phyloP scores from a whole-genome alignment of 2,329 filamentous ascomycete species.

The Niveomyces coronatus region DNA sequence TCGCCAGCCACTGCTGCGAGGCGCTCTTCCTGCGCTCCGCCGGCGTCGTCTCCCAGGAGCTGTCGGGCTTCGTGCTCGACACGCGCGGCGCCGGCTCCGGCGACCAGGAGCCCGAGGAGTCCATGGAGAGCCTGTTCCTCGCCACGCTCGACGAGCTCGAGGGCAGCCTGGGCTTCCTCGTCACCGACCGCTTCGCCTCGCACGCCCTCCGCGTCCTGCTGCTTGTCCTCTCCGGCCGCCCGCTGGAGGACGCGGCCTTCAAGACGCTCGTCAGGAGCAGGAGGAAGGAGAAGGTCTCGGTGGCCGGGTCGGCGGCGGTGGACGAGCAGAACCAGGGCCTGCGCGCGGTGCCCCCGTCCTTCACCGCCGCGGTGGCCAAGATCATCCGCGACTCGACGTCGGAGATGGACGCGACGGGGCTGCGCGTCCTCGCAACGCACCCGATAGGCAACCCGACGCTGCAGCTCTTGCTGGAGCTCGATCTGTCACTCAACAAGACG shows the following conservation, averaged over 20 bases:
- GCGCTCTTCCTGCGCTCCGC: conserved; percentile 80
- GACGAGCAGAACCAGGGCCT: conserved; percentile 33
- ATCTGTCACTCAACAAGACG: conserved; percentile 62
- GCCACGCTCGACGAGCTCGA: conserved; percentile 81
- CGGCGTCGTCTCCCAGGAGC: conserved; percentile 65
- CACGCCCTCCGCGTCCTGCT: conserved; percentile 82
- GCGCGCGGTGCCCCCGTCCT: conserved; percentile 65
- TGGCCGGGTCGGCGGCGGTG: conserved; percentile 42
- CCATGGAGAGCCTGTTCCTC: conserved; percentile 80
- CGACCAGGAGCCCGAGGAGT: conserved; percentile 40
- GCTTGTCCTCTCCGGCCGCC: conserved; percentile 73
- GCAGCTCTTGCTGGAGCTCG: conserved; percentile 81
- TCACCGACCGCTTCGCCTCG: conserved; percentile 84
- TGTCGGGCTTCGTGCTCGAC: conserved; percentile 38
- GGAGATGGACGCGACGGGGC: conserved; percentile 65
- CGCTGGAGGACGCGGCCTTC: conserved; percentile 58
- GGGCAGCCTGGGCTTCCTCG: conserved; percentile 67
- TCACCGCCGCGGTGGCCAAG: conserved; percentile 66
- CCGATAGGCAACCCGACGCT: conserved; percentile 85
- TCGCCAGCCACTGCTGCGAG: conserved; percentile 95
- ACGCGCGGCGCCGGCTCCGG: conserved; percentile 32
- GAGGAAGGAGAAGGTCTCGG: conserved; percentile 75
- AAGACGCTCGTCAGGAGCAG: conserved; percentile 79
- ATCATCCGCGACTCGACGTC: conserved; percentile 69
- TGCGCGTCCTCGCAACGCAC: conserved; percentile 77